Evolutionary conservation across 1,284 basidiomycete species (phyloP).

Genomic region (Boletus austroedulis): DNA sequence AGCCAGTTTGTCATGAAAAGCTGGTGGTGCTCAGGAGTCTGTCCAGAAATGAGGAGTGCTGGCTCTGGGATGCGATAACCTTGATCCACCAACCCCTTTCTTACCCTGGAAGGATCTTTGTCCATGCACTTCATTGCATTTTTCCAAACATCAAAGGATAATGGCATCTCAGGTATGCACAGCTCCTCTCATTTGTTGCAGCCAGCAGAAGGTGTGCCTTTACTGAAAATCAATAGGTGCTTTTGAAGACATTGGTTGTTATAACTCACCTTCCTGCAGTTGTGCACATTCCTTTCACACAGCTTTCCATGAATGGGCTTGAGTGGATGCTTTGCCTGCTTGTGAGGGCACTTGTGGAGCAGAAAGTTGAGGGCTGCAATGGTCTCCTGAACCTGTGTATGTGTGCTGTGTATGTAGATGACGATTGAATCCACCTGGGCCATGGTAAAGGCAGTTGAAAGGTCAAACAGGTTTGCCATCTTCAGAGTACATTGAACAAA

Average conservation of each 20-base stretch:
- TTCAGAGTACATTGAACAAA: not conserved
- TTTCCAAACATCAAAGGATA: not conserved
- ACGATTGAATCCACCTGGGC: not conserved
- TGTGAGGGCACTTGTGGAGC: not conserved
- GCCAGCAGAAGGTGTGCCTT: not conserved
- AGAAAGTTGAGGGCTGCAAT: not conserved
- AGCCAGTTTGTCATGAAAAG: not conserved
- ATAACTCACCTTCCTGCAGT: not conserved
- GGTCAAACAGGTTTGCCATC: not conserved
- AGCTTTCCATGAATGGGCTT: not conserved
- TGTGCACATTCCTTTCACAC: not conserved
- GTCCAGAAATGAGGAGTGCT: not conserved
- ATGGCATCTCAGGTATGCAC: not conserved
- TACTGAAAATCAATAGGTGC: not conserved
- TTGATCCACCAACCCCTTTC: not conserved
- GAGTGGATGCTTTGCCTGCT: not conserved
- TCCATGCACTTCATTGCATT: not conserved
- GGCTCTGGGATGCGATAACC: not conserved
- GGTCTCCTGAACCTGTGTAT: not conserved
- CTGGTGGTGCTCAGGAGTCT: not conserved
- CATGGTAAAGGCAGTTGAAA: not conserved
- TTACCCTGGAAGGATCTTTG: not conserved
- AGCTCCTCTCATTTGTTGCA: not conserved
- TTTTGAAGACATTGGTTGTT: not conserved
- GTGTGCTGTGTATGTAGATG: not conserved